phyloP scores from a whole-genome alignment of 345 rosid species.

The Citrus medica region DNA sequence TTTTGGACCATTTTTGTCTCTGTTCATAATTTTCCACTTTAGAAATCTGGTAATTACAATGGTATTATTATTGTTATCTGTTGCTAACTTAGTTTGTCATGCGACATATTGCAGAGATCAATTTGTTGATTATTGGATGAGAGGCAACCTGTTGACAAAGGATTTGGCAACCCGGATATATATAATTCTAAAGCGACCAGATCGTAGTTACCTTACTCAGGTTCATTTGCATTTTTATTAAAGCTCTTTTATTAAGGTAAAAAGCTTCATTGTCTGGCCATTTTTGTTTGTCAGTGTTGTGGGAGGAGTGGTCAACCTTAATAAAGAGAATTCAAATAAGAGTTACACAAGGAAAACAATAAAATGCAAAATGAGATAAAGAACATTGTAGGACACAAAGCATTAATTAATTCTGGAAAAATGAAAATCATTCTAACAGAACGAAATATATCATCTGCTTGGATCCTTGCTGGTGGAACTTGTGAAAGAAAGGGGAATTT shows the following conservation, averaged over 20 bases:
- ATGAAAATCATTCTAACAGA: not conserved
- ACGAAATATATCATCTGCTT: not conserved
- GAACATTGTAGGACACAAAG: not conserved
- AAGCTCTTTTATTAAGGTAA: no score
- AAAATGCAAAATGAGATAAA: not conserved
- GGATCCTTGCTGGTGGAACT: not conserved
- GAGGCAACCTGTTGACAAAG: slow-evolving; percentile 71
- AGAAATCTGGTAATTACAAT: not conserved
- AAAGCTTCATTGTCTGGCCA: no score
- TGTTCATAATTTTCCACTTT: not conserved
- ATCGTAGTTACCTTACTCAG: slow-evolving; percentile 63
- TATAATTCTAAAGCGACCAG: slow-evolving; percentile 63
- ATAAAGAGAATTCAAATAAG: not conserved
- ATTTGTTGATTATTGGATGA: slow-evolving; percentile 75
- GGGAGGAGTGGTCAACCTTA: not conserved
- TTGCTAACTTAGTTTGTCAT: slow-evolving; percentile 2
- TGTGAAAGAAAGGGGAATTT: not conserved
- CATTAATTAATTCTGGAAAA: not conserved
- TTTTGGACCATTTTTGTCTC: not conserved
- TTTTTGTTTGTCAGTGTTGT: not conserved
- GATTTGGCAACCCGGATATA: slow-evolving; percentile 71
- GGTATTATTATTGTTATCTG: not conserved
- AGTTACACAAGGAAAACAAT: not conserved
- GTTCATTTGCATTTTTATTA: slow-evolving; percentile 24
- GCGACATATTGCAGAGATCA: slow-evolving; percentile 54